Percentiles rank a stretch among this genome's conserved stretches.
Evolutionary conservation across 1,139 yeast species (phyloP).

Genomic region (Saccharomycopsis crataegensis): DNA sequence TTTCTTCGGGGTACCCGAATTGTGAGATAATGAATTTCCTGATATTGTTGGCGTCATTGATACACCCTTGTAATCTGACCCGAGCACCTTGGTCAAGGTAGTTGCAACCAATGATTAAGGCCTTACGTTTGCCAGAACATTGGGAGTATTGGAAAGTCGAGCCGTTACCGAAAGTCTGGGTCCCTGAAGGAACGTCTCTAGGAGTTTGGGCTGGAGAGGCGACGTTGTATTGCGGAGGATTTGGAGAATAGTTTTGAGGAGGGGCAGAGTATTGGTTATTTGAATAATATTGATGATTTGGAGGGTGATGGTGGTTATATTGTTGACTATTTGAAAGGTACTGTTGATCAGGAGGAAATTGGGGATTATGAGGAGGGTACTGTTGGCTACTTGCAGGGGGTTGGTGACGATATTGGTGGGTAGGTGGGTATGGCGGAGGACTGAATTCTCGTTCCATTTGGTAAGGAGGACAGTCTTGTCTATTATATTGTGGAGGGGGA

Average conservation of each 20-base stretch:
- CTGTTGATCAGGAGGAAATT: not conserved
- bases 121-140: conserved; percentile 59
- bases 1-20: conserved; percentile 57
- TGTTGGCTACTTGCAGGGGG: not conserved
- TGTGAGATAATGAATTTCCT: conserved; percentile 37
- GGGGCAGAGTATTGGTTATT: not conserved
- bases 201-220: not conserved
- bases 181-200: conserved; percentile 27
- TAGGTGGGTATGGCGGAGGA: not conserved
- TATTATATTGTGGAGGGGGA: not conserved
- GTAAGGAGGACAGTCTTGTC: too few relatives aligned
- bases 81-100: conserved; percentile 44
- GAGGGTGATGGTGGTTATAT: not conserved
- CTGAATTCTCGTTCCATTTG: not conserved
- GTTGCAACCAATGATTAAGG: conserved; percentile 66
- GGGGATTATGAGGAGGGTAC: not conserved
- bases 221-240: not conserved
- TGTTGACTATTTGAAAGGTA: not conserved
- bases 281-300: not conserved
- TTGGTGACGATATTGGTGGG: not conserved
- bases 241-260: not conserved
- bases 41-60: conserved; percentile 58
- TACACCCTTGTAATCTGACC: conserved; percentile 61
- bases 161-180: conserved; percentile 30
- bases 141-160: conserved; percentile 46